A percentile compares a stretch with the other conserved stretches of the same genome.
Conservation (phyloP, 2,329 filamentous ascomycete species). For the Fusarium sp. region DNA sequence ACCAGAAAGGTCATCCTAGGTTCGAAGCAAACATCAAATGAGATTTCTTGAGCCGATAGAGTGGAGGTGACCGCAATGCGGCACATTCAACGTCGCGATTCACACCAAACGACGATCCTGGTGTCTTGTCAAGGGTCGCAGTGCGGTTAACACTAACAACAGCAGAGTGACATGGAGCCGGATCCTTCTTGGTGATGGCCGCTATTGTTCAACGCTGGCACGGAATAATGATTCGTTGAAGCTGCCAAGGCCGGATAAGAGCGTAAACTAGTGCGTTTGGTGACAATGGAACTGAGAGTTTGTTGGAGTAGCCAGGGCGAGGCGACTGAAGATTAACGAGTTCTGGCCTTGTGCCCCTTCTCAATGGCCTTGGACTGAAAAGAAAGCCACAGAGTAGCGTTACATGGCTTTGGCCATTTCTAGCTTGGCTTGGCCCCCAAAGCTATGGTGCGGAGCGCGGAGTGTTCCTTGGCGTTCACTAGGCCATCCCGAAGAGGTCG, state of each 20-base stretch:
- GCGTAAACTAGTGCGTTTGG: not conserved
- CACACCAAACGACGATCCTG: not conserved
- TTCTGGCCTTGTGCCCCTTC: slow-evolving; percentile 11
- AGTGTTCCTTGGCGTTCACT: slow-evolving; percentile 14
- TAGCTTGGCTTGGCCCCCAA: slow-evolving; percentile 15
- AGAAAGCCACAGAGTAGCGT: slow-evolving; percentile 21
- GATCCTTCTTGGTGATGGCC: not conserved
- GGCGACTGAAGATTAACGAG: slow-evolving; percentile 4
- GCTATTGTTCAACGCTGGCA: not conserved
- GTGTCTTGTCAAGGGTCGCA: not conserved
- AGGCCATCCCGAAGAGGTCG: not conserved
- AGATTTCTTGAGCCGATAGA: slow-evolving; percentile 1
- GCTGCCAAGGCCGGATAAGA: not conserved
- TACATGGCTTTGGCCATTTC: slow-evolving; percentile 17
- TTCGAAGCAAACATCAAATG: slow-evolving; percentile 3
- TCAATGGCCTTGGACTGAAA: not conserved
- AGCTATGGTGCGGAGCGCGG: slow-evolving; percentile 9
- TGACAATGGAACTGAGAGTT: slow-evolving; percentile 8
- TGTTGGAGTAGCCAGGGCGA: slow-evolving; percentile 9
- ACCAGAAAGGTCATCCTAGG: not conserved
- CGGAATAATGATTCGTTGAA: not conserved
- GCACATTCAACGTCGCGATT: slow-evolving; percentile 6
- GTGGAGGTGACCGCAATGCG: slow-evolving; percentile 4
- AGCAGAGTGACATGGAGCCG: not conserved
- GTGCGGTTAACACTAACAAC: not conserved